A percentile compares a stretch with the other conserved stretches of the same genome.
Conservation (phyloP, 208 protist genomes). For the Crithidia mellificae region DNA sequence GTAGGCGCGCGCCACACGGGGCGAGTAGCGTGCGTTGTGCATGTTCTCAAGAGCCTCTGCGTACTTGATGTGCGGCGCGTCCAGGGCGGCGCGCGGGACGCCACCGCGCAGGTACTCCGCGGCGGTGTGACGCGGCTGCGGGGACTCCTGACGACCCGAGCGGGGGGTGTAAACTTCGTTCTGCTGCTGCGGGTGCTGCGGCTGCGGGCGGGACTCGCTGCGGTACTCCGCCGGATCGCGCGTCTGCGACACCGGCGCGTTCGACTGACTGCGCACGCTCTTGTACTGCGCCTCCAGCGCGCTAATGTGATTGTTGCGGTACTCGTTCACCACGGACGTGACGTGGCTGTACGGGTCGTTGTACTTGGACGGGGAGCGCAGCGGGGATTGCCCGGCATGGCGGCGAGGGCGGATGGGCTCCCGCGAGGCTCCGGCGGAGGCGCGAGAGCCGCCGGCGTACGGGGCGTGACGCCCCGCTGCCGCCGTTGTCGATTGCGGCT, state of each 20-base stretch:
- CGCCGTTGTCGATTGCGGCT: too few relatives aligned
- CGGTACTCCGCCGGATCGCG: constrained; percentile 1
- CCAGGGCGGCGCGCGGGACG: constrained; percentile 27
- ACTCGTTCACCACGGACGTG: constrained; percentile 60
- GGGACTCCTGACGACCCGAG: constrained; percentile 19
- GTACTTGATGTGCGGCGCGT: constrained; percentile 34
- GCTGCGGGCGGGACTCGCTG: neutral
- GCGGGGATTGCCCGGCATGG: constrained; percentile 1
- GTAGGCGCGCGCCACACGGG: constrained; percentile 4
- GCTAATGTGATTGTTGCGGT: constrained; percentile 46
- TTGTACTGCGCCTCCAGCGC: constrained; percentile 52
- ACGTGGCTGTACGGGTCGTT: constrained; percentile 49
- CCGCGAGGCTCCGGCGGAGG: neutral
- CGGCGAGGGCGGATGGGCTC: constrained; percentile 17
- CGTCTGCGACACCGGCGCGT: constrained; percentile 1
- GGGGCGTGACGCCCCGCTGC: constrained; percentile 7
- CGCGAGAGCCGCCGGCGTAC: neutral
- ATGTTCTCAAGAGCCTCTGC: constrained; percentile 27
- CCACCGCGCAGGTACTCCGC: constrained; percentile 19
- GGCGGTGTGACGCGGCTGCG: constrained; percentile 17
- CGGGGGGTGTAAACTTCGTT: neutral
- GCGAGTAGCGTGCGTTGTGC: constrained; percentile 10
- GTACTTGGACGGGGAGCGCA: constrained; percentile 11
- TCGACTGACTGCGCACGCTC: constrained; percentile 28
- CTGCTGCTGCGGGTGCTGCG: neutral